A percentile compares a stretch with the other conserved stretches of the same genome.
phyloP scores from a whole-genome alignment of 306 rosid genomes.

The Vachellia collinsii region DNA sequence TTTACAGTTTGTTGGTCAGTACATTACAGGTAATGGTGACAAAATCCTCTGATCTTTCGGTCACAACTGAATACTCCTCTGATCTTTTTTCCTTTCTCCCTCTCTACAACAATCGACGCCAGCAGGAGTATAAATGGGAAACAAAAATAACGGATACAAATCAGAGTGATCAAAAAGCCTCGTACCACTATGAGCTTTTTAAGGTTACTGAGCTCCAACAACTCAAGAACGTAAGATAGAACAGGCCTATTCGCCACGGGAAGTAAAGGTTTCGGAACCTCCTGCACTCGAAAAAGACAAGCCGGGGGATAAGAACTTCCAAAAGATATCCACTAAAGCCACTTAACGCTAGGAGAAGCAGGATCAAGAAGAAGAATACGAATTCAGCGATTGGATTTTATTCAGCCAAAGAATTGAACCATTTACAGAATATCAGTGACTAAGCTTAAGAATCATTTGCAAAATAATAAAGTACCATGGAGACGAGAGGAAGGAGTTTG shows the following conservation, averaged over 20 bases:
- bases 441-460: not conserved
- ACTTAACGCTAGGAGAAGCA: not conserved
- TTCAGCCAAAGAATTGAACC: not conserved
- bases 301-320: not conserved
- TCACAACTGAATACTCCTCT: not conserved
- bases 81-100: not conserved
- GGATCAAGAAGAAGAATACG: not conserved
- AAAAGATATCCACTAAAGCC: not conserved
- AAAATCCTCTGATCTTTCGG: not conserved
- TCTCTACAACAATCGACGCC: conserved; percentile 3
- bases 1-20: not conserved
- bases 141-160: not conserved
- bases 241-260: conserved; percentile 93
- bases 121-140: conserved; percentile 2
- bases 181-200: conserved; percentile 92
- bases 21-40: not conserved
- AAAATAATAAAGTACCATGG: conserved; percentile 53
- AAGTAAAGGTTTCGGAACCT: conserved; percentile 88
- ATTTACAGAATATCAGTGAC: not conserved
- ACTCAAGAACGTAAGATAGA: conserved; percentile 87
- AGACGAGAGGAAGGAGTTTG: conserved; percentile 85
- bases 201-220: conserved; percentile 78
- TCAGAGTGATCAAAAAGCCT: not conserved
- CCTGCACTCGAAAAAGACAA: conserved; percentile 53
- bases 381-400: not conserved